A percentile compares a stretch with the other conserved stretches of the same genome.
These are phyloP conservation scores for Populus hybrid DNA, from an alignment of 441 rosid species.

Conservation along the genomic window DNA sequence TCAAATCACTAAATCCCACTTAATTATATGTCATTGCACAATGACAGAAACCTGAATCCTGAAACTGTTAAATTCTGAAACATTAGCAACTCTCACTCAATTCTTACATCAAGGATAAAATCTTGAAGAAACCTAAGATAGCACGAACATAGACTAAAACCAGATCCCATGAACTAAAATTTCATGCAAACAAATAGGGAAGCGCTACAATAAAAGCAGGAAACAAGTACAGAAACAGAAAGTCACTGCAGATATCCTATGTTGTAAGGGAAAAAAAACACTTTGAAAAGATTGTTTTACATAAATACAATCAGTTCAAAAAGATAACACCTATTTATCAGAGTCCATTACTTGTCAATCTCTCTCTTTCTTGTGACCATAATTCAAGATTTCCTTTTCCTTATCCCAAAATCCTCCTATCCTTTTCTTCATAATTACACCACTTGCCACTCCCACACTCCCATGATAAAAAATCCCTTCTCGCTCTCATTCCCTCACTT, in stretches of 20 bases:
- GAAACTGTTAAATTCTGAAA: not conserved
- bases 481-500: not conserved
- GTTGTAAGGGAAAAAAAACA: not conserved
- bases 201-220: not conserved
- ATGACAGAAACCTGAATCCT: not conserved
- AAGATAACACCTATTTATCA: not conserved
- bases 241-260: not conserved
- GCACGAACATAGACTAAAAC: not conserved
- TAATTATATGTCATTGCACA: too few species aligned
- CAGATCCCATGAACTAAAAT: not conserved
- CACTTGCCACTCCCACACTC: slow-evolving; percentile 23
- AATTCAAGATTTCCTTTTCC: slow-evolving; percentile 16
- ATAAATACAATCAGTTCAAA: not conserved
- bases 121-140: not conserved
- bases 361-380: not conserved
- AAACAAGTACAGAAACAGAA: not conserved
- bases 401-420: slow-evolving; percentile 41
- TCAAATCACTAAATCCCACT: not conserved
- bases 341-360: slow-evolving; percentile 1
- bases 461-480: slow-evolving; percentile 17
- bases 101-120: not conserved
- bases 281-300: not conserved
- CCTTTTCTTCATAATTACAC: slow-evolving; percentile 39
- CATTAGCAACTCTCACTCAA: not conserved
- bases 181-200: not conserved